Conservation (phyloP, 805 yeast genomes). For the Kregervanrija fluxuum region DNA sequence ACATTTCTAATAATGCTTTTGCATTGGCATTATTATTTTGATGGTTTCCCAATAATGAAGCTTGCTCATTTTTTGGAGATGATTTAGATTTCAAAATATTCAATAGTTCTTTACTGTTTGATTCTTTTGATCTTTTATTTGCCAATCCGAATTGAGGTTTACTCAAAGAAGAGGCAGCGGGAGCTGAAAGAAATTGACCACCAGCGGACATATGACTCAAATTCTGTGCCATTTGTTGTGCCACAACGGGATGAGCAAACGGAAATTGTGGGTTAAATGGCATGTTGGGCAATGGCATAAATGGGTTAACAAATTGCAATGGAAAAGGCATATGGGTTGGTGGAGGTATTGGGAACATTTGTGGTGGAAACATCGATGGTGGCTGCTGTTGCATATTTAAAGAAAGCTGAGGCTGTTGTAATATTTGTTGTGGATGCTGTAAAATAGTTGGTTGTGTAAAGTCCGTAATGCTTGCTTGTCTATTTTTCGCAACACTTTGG, state of each 20-base stretch:
- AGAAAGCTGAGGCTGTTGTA: conserved; percentile 1
- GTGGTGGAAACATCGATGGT: conserved; percentile 1
- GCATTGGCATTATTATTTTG: too few species aligned
- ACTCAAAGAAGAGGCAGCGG: conserved; percentile 26
- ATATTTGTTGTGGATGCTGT: not conserved
- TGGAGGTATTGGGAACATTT: not conserved
- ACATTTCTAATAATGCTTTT: too few species aligned
- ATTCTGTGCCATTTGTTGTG: not conserved
- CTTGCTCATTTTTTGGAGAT: not conserved
- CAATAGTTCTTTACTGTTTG: conserved; percentile 27
- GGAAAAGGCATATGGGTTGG: conserved; percentile 18
- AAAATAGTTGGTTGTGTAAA: not conserved
- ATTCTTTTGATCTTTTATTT: conserved; percentile 24
- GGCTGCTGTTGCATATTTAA: conserved; percentile 2
- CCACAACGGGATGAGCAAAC: conserved; percentile 6
- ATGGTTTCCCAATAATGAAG: too few species aligned
- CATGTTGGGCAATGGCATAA: conserved; percentile 7
- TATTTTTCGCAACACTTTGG: conserved; percentile 35
- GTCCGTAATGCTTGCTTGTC: conserved; percentile 7
- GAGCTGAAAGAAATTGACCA: conserved; percentile 12
- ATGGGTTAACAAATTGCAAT: conserved; percentile 22
- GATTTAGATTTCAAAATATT: conserved; percentile 21
- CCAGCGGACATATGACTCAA: conserved; percentile 1
- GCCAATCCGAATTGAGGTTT: conserved; percentile 25
- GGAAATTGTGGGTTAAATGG: conserved; percentile 11